These are phyloP conservation scores for Infundibulicybe gibba DNA, from an alignment of 768 basidiomycete genomes.

Conservation along the genomic window DNA sequence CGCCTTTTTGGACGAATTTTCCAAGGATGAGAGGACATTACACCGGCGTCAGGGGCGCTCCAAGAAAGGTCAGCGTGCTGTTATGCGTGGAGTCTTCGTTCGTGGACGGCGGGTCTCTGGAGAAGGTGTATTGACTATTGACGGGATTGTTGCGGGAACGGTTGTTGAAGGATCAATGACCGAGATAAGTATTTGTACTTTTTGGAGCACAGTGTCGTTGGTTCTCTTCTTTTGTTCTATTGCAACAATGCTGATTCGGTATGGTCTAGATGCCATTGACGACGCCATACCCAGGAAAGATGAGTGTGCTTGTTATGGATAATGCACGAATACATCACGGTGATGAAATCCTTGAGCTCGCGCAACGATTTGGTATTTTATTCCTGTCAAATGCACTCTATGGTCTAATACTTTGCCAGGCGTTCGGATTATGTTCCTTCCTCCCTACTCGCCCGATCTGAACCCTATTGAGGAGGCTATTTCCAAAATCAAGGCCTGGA, in stretches of 20 bases:
- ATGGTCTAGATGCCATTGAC: conserved; percentile 15
- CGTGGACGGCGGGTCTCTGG: conserved; percentile 18
- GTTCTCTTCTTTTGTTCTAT: conserved; percentile 4
- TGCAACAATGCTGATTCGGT: not conserved
- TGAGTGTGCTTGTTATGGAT: conserved; percentile 28
- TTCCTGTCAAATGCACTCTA: not conserved
- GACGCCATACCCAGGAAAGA: conserved; percentile 20
- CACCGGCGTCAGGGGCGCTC: conserved; percentile 14
- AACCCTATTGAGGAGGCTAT: conserved; percentile 31
- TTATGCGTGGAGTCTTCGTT: conserved; percentile 22
- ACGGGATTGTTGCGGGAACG: conserved; percentile 22
- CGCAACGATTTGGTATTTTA: conserved; percentile 6
- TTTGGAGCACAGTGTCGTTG: conserved; percentile 19
- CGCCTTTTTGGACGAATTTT: conserved; percentile 29
- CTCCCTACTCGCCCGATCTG: conserved; percentile 27
- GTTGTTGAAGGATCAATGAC: conserved; percentile 26
- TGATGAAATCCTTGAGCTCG: conserved; percentile 20
- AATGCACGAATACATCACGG: conserved; percentile 29
- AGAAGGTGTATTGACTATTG: conserved; percentile 20
- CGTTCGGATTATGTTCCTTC: conserved; percentile 17
- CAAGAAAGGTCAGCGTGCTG: conserved; percentile 17
- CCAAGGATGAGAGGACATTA: conserved; percentile 23
- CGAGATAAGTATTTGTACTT: conserved; percentile 15
- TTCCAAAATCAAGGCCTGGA: conserved; percentile 20
- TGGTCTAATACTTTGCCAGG: conserved; percentile 9